phyloP scores from a whole-genome alignment of 768 basidiomycete species.

The Lactarius tabidus region DNA sequence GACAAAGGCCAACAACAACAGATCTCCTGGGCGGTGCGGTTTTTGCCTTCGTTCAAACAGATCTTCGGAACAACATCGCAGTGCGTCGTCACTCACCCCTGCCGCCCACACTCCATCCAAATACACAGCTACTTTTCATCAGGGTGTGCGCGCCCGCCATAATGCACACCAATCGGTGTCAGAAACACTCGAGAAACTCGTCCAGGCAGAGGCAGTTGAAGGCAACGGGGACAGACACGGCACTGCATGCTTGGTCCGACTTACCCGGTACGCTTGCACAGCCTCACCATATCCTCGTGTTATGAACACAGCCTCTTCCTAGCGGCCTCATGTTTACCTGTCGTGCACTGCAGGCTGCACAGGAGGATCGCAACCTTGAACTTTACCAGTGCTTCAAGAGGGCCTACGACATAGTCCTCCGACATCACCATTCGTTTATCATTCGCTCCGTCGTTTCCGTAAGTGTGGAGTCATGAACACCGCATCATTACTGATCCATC shows the following conservation, averaged over 20 bases:
- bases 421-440: slow-evolving; percentile 62
- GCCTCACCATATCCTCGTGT: slow-evolving; percentile 4
- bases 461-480: slow-evolving; percentile 32
- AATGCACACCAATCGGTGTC: slow-evolving; percentile 42
- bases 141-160: slow-evolving; percentile 66
- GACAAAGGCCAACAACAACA: slow-evolving; percentile 26
- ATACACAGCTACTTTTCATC: slow-evolving; percentile 1
- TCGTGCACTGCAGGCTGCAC: slow-evolving; percentile 63
- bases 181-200: slow-evolving; percentile 57
- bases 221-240: slow-evolving; percentile 40
- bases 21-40: slow-evolving; percentile 66
- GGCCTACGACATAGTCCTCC: slow-evolving; percentile 64
- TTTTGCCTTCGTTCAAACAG: slow-evolving; percentile 70
- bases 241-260: slow-evolving; percentile 59
- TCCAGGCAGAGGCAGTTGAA: slow-evolving; percentile 46
- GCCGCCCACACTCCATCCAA: neutral
- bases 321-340: slow-evolving; percentile 70
- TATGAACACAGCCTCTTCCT: neutral
- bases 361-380: slow-evolving; percentile 47
- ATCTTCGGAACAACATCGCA: slow-evolving; percentile 62
- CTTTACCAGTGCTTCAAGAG: slow-evolving; percentile 66
- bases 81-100: slow-evolving; percentile 37
- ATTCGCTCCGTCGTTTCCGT: slow-evolving; percentile 63
- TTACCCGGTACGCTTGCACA: slow-evolving; percentile 50
- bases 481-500: neutral